phyloP scores from a whole-genome alignment of 1,139 yeast genomes.

The Scheffersomyces lignicola region DNA sequence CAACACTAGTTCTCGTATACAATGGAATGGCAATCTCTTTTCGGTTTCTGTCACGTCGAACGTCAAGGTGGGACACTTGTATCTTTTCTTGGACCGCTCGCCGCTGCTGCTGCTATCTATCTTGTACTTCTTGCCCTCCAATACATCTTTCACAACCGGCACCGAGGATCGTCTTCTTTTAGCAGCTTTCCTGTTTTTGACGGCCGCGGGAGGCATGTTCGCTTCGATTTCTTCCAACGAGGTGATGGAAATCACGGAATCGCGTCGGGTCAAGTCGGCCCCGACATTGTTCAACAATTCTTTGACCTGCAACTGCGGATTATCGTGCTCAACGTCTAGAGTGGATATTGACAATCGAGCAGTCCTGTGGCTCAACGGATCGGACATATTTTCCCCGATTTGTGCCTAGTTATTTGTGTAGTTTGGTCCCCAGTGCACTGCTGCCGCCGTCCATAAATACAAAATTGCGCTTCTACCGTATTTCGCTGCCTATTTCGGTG shows the following conservation, averaged over 20 bases:
- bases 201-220: background rate
- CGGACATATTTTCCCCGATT: slow-evolving; percentile 4
- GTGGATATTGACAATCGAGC: slow-evolving; percentile 30
- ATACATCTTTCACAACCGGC: slow-evolving; percentile 8
- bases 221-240: slow-evolving; percentile 20
- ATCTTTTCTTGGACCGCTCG: slow-evolving; percentile 28
- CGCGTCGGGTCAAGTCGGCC: slow-evolving; percentile 15
- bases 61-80: slow-evolving; percentile 32
- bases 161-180: slow-evolving; percentile 46
- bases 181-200: slow-evolving; percentile 13
- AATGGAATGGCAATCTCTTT: slow-evolving; percentile 35
- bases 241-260: slow-evolving; percentile 27
- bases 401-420: background rate
- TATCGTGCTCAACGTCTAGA: slow-evolving; percentile 19
- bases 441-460: no score
- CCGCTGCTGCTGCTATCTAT: background rate
- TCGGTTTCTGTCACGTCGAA: slow-evolving; percentile 12
- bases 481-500: no score
- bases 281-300: slow-evolving; percentile 13
- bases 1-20: slow-evolving; percentile 54
- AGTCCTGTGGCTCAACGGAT: slow-evolving; percentile 24
- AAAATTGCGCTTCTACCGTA: no score
- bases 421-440: no score
- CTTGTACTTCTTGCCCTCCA: background rate
- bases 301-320: slow-evolving; percentile 19